Evolutionary conservation across 2,329 filamentous ascomycete species (phyloP).

Genomic region (Chaetoscypha palmicola): DNA sequence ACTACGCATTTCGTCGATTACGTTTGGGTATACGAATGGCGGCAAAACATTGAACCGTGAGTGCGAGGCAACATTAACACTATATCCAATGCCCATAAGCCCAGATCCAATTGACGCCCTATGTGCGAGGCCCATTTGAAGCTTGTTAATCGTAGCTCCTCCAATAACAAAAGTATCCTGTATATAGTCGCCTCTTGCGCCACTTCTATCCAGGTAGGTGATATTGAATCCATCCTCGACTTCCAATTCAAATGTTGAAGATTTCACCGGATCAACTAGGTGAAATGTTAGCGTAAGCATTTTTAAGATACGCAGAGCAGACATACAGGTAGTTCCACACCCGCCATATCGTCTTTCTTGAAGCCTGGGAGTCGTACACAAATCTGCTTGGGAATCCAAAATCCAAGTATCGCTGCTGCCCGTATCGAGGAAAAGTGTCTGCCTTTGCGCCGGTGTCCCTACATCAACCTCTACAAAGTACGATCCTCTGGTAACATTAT

Average conservation of each 20-base stretch:
- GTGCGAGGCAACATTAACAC: slow-evolving; percentile 38
- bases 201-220: slow-evolving; percentile 48
- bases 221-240: slow-evolving; percentile 44
- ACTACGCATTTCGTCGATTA: slow-evolving; percentile 31
- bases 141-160: slow-evolving; percentile 38
- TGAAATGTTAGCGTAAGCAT: not conserved
- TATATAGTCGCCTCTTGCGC: slow-evolving; percentile 48
- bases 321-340: slow-evolving; percentile 35
- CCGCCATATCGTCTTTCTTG: slow-evolving; percentile 22
- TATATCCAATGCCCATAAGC: slow-evolving; percentile 51
- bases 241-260: slow-evolving; percentile 42
- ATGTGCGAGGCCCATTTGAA: slow-evolving; percentile 50
- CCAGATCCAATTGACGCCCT: slow-evolving; percentile 42
- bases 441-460: slow-evolving; percentile 49
- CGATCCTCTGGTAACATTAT: slow-evolving; percentile 48
- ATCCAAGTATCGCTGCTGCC: slow-evolving; percentile 58
- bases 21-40: slow-evolving; percentile 28
- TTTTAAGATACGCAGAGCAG: no score
- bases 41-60: not conserved
- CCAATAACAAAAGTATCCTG: slow-evolving; percentile 46
- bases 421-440: slow-evolving; percentile 52
- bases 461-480: slow-evolving; percentile 42
- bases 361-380: slow-evolving; percentile 16
- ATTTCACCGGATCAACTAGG: slow-evolving; percentile 42
- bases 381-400: slow-evolving; percentile 29